phyloP scores from a whole-genome alignment of 2,329 filamentous ascomycete genomes.

The Cytospora schulzeri region DNA sequence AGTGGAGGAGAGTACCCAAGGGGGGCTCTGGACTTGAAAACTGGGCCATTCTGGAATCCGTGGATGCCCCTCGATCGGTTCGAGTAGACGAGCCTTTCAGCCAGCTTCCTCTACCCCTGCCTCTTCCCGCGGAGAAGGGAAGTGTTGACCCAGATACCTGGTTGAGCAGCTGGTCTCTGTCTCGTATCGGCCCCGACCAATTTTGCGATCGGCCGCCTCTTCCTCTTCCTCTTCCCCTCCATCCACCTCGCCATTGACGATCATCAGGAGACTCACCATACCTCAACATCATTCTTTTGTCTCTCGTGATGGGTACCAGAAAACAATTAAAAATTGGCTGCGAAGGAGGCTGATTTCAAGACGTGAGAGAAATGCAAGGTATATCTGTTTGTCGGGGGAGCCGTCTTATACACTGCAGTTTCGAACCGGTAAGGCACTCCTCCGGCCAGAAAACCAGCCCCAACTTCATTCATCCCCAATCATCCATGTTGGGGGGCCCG shows the following conservation, averaged over 20 bases:
- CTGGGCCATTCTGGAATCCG: background rate
- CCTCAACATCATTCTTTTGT: background rate
- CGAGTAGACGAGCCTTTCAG: background rate
- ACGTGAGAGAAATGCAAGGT: background rate
- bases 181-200: background rate
- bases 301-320: background rate
- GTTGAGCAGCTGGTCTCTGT: background rate
- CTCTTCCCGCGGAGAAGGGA: background rate
- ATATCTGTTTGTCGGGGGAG: background rate
- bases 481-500: no score
- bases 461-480: background rate
- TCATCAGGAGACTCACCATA: background rate
- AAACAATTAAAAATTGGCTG: background rate
- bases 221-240: background rate
- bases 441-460: background rate
- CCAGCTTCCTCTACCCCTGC: background rate
- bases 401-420: background rate
- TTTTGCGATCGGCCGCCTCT: background rate
- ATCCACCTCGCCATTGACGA: background rate
- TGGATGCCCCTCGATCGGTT: background rate
- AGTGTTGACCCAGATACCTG: background rate
- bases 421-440: background rate
- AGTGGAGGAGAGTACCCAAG: constrained; percentile 30
- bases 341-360: background rate
- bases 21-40: constrained; percentile 28